Conservation (phyloP, 2,329 filamentous ascomycete genomes). For the Aspergillus jensenii region DNA sequence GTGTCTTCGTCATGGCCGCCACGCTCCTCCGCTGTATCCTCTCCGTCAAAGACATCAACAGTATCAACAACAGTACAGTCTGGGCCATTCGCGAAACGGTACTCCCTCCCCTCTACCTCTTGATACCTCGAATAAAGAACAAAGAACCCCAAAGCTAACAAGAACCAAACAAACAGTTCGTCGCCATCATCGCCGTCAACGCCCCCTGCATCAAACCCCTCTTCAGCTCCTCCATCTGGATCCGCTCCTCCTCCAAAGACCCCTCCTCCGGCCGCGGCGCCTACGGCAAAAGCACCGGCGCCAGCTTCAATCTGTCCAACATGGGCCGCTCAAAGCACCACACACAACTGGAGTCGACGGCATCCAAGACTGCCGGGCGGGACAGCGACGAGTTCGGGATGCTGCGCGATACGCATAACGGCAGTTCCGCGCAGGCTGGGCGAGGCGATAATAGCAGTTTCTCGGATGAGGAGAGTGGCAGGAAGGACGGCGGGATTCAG, state of each 20-base stretch:
- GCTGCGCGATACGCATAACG: not conserved
- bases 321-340: constrained; percentile 6
- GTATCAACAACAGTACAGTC: constrained; percentile 42
- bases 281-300: not conserved
- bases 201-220: constrained; percentile 44
- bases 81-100: constrained; percentile 48
- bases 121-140: too few relatives aligned
- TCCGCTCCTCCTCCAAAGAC: constrained; percentile 15
- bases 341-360: constrained; percentile 3
- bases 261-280: not conserved
- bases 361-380: not conserved
- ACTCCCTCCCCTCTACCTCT: not conserved
- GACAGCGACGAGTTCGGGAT: constrained; percentile 14
- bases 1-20: constrained; percentile 47
- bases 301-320: constrained; percentile 11
- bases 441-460: constrained; percentile 2
- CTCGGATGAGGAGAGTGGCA: constrained; percentile 13
- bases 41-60: constrained; percentile 36
- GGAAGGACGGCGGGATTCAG: constrained; percentile 17
- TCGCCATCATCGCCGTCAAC: constrained; percentile 47
- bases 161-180: constrained; percentile 31
- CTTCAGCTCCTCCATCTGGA: constrained; percentile 29
- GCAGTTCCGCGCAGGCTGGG: not conserved
- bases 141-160: too few relatives aligned
- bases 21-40: constrained; percentile 45